phyloP scores from a whole-genome alignment of 208 protist species.

The Histomonas meleagridis region DNA sequence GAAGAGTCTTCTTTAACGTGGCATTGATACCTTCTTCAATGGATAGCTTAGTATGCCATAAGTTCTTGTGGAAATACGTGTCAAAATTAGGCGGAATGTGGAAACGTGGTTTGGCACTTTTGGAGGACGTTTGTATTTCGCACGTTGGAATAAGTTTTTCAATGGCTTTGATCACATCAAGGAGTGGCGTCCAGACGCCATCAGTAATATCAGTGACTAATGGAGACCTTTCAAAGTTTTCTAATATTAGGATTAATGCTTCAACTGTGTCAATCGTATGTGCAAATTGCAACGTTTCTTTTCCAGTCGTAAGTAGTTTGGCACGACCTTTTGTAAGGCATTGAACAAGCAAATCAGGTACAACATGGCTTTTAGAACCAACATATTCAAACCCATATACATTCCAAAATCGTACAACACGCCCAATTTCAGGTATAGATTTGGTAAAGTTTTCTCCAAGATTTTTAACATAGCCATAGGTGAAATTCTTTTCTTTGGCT shows the following conservation, averaged over 20 bases:
- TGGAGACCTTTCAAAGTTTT: background rate
- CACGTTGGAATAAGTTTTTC: background rate
- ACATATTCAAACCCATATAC: constrained; percentile 19
- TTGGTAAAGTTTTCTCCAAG: background rate
- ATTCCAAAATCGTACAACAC: background rate
- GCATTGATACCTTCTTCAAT: background rate
- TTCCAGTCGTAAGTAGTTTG: background rate
- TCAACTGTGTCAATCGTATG: background rate
- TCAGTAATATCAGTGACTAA: background rate
- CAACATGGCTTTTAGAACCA: background rate
- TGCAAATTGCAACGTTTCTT: background rate
- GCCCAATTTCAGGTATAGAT: background rate
- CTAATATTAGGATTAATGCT: background rate
- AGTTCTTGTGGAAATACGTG: background rate
- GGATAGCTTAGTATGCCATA: background rate
- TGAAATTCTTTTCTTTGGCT: background rate
- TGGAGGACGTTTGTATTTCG: background rate
- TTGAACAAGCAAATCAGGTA: constrained; percentile 25
- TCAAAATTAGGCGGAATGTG: background rate
- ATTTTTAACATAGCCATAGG: background rate
- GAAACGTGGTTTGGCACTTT: background rate
- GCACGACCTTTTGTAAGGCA: background rate
- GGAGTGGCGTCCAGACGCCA: background rate
- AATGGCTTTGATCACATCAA: background rate
- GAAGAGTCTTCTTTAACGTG: background rate